Base-by-base conservation (phyloP, 768 basidiomycete genomes). In the Heimioporus sp. region DNA sequence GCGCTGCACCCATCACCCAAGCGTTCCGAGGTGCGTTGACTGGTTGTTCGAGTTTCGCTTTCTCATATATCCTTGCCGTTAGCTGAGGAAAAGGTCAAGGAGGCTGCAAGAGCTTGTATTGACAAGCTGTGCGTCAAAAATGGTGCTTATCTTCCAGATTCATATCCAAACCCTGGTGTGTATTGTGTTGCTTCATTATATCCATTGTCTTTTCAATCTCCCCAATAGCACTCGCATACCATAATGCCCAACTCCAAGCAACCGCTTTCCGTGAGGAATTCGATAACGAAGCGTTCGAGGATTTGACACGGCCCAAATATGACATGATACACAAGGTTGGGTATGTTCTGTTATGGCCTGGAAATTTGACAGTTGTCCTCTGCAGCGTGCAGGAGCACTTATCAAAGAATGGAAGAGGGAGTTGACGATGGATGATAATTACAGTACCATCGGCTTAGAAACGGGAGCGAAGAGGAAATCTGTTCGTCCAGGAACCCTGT, bases 241-340 rank as follows among this genome's bases (percentile, higher is more conserved):
- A 95, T 65, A 93, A 95, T 67, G 89, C 83, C 17, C 90, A 95
- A 62, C 79, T 99, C 10, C 86, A 97, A 70, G 92, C 96, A 9
- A 85, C 83, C 48, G 97, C 97, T 0, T 96, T 98, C 72, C 84
- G 90, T 47, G 91, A 96, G 64, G 83, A 93, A 52, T 97, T 86
- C 56, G 85, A 96, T 64, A 74, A 79, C 2, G 81, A 83, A 50
- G 71, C 81, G 0, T 91, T 92, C 54, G 86, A 90, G 56, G 96
- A 99, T 69, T 71, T 86, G 58, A 93, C 95, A 0, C 66, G 79
- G 52, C 95, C 96, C 4, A 85, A 88, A 59, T 72, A 82, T 43
- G 82, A 85, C 51, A 77, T 80, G 65, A 92, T 98, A 49, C 87
- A 92, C 62, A 83, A 87, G 77, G 92, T 90, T 52, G 47, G 75